Base-by-base conservation (phyloP, 129 eudicot genomes). In the Calendula officinalis region DNA sequence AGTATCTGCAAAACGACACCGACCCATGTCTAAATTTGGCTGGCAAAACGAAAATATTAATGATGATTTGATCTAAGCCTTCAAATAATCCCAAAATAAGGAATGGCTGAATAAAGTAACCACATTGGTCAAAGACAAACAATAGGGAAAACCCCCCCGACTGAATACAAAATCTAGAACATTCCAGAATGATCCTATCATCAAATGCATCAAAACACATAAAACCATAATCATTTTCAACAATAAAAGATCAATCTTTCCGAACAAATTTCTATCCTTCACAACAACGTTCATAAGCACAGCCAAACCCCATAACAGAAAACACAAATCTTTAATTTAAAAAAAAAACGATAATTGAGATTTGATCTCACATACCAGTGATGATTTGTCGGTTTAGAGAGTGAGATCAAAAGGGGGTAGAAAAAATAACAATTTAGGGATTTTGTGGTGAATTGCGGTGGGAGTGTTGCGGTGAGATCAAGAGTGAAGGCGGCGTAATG, bases 361-460 rank as follows among this genome's bases (percentile, higher is more conserved):
- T 66, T 39, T 73, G 73, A 73, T 73, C 52, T 57, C 39, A 48
- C 61, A 41, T 73, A 72, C 67, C 78, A 66, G 73, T 73, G 72
- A 57, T 56, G 73, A 56, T 46, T 13, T 62, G 35, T 41, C 14
- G 35, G 13, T 57, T 8, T 34, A 5, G 38, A 37, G 58, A 52
- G 42, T 50, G 76, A 50, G 66, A 61, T 60, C 32, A 11, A 36
- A 47, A 36, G 44, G 68, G 55, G 56, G 54, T 16, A 34, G n/a
- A 63, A 35, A 2, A 13, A 32, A 13, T 9, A 43, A 62, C 4
- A 34, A 46, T 64, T 35, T 8, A 27, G 54, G 50, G 50, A 40
- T 53, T 42, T 9, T 3, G 14, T 61, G 67, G 52, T 61, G 49
- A 40, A 64, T 50, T 66, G 4, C 43, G 41, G 69, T 50, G 70